Base-by-base conservation (phyloP, 2,329 filamentous ascomycete species). In the Claviceps digitariae region DNA sequence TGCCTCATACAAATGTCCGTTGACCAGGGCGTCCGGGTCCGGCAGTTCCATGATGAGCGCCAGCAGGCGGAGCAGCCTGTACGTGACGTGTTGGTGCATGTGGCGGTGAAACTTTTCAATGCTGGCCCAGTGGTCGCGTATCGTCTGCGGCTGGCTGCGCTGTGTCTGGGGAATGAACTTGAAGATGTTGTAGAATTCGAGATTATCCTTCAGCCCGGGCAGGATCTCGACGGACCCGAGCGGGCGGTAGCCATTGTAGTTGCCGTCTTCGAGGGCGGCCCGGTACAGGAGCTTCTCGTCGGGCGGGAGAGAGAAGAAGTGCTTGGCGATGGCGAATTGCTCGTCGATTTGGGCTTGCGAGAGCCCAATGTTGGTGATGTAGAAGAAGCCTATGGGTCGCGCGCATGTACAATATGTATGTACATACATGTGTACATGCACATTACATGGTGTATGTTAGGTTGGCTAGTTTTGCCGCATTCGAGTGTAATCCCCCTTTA, bases 351-450 rank as follows among this genome's bases (percentile, higher is more conserved):
- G 69, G 48, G 81, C 78, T 61, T 83, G 78, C 1, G 66, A 68
- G n/a, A 84, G 70, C 34, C 79, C 79, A 56, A 78, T 83, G 64
- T 83, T 81, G 55, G 75, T 76, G 21, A 83, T 74, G 56, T 83
- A 82, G 66, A 83, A 84, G 67, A 83, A 79, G 0, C 79, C 67
- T 54, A 40, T 13, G 5, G 31, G 31, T 13, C 31, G 31, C 10
- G 38, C 40, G 29, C 3, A 15, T 15, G 20, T 7, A 4, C 20
- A 8, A 40, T 46, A n/a, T n/a, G n/a, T n/a, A n/a, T n/a, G n/a
- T n/a, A n/a, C n/a, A n/a, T n/a, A n/a, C n/a, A n/a, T n/a, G n/a
- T n/a, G n/a, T n/a, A n/a, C n/a, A n/a, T n/a, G n/a, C n/a, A n/a
- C n/a, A n/a, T n/a, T n/a, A n/a, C n/a, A n/a, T n/a, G n/a, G n/a